A percentile compares a stretch with the other conserved stretches of the same genome.
phyloP scores from a whole-genome alignment of 257 asterid genomes.

The Avicennia marina region DNA sequence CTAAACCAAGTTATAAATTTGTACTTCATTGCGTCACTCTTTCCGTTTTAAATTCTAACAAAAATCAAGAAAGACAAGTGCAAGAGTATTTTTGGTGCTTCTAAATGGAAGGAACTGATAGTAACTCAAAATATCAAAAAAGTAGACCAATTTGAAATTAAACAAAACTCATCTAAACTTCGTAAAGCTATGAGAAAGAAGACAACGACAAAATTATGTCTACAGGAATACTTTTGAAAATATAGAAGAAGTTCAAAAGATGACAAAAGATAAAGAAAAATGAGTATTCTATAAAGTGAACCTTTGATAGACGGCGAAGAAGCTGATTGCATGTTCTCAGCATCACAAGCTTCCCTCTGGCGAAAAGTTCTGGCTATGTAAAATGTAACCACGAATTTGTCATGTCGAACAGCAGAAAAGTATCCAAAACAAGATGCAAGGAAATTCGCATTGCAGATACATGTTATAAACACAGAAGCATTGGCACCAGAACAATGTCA shows the following conservation, averaged over 20 bases:
- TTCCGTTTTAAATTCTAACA: too few relatives aligned
- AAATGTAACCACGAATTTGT: not conserved
- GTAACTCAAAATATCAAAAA: too few relatives aligned
- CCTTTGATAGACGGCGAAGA: conserved; percentile 99
- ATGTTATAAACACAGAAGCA: conserved; percentile 15
- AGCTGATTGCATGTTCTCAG: conserved; percentile 96
- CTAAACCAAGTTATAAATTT: too few relatives aligned
- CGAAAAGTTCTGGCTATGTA: conserved; percentile 87
- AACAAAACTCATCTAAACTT: too few relatives aligned
- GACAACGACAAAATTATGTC: too few relatives aligned
- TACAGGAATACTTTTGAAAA: too few relatives aligned
- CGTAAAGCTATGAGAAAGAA: too few relatives aligned
- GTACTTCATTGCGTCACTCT: too few relatives aligned
- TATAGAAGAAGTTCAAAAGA: not conserved
- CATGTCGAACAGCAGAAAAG: conserved; percentile 20
- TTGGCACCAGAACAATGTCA: conserved; percentile 2
- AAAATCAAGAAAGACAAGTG: too few relatives aligned
- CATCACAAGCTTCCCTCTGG: conserved; percentile 99
- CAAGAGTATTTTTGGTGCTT: too few relatives aligned
- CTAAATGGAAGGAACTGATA: too few relatives aligned
- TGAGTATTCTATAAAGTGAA: conserved; percentile 20
- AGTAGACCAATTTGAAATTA: too few relatives aligned
- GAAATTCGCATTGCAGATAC: not conserved
- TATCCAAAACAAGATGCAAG: conserved; percentile 11
- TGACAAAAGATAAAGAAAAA: conserved; percentile 5